Percentiles rank a stretch among this genome's conserved stretches.
These are phyloP conservation scores for Chlorella sp. DNA, from an alignment of 139 green algal genomes.

Conservation along the genomic window DNA sequence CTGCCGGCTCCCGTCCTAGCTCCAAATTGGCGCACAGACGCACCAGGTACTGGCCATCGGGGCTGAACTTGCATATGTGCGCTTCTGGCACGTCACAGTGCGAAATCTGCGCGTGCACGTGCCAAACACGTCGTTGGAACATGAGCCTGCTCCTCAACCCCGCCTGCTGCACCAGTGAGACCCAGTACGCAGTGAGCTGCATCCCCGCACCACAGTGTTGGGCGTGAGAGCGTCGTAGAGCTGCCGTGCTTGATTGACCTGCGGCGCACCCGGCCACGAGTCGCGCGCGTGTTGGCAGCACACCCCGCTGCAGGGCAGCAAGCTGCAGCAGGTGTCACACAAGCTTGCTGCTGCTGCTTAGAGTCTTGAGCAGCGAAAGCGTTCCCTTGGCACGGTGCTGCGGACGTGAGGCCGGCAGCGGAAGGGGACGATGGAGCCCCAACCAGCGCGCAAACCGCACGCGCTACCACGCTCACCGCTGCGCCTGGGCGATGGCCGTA, in stretches of 20 bases:
- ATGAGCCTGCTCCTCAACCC: background rate
- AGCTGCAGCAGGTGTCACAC: background rate
- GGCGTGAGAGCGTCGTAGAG: background rate
- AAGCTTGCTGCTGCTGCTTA: no score
- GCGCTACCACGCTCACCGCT: background rate
- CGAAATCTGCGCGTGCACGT: background rate
- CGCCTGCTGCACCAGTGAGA: background rate
- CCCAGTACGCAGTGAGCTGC: no score
- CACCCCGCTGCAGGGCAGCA: background rate
- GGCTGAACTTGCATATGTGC: conserved; percentile 8
- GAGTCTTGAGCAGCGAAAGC: no score
- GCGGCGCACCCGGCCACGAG: background rate
- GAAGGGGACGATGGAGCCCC: background rate
- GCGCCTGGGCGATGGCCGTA: background rate
- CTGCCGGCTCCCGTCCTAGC: background rate
- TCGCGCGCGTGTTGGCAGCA: background rate
- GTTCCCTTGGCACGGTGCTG: no score
- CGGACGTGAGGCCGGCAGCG: no score
- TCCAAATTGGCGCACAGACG: background rate
- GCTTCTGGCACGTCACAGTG: background rate
- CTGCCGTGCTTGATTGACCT: background rate
- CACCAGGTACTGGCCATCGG: conserved; percentile 4
- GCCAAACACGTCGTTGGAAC: background rate
- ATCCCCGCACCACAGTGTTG: background rate
- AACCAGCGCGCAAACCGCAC: background rate